phyloP scores from a whole-genome alignment of 179 eudicot species.

The Beta lomatogona region DNA sequence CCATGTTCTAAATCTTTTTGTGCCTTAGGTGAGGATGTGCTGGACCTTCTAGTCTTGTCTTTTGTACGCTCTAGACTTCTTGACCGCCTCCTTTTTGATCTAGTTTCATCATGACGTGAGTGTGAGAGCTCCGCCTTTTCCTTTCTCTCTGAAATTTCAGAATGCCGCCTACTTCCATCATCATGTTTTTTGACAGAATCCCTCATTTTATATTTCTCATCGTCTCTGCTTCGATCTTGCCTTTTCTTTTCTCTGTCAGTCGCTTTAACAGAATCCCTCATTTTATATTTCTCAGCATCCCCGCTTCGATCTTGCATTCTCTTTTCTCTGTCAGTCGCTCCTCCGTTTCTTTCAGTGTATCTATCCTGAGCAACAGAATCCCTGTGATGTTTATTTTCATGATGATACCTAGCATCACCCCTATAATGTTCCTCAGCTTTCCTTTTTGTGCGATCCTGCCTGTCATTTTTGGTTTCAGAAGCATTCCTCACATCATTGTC shows the following conservation, averaged over 20 bases:
- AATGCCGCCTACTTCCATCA: constrained; percentile 37
- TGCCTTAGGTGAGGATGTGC: constrained; percentile 63
- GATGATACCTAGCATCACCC: constrained; percentile 44
- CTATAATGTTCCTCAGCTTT: constrained; percentile 37
- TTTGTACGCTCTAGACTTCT: constrained; percentile 69
- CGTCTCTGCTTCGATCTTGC: constrained; percentile 54
- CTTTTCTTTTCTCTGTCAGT: constrained; percentile 53
- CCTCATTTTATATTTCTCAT: constrained; percentile 48
- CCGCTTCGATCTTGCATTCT: constrained; percentile 53
- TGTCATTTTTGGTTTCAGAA: constrained; percentile 37
- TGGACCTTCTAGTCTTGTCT: constrained; percentile 57
- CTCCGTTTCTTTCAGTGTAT: constrained; percentile 53
- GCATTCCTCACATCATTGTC: constrained; percentile 32
- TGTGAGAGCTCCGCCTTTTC: constrained; percentile 39
- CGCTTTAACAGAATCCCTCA: constrained; percentile 40
- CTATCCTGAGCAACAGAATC: constrained; percentile 42
- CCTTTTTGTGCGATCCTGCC: constrained; percentile 41
- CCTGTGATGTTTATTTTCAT: constrained; percentile 43
- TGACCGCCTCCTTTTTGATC: constrained; percentile 68
- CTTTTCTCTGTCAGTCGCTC: constrained; percentile 51
- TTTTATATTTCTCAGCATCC: constrained; percentile 54
- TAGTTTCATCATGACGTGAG: constrained; percentile 50
- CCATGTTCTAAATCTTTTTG: constrained; percentile 49
- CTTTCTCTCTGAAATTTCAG: constrained; percentile 48
- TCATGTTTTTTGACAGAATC: constrained; percentile 50